phyloP scores from a whole-genome alignment of 805 yeast genomes.

The Lachancea waltii region DNA sequence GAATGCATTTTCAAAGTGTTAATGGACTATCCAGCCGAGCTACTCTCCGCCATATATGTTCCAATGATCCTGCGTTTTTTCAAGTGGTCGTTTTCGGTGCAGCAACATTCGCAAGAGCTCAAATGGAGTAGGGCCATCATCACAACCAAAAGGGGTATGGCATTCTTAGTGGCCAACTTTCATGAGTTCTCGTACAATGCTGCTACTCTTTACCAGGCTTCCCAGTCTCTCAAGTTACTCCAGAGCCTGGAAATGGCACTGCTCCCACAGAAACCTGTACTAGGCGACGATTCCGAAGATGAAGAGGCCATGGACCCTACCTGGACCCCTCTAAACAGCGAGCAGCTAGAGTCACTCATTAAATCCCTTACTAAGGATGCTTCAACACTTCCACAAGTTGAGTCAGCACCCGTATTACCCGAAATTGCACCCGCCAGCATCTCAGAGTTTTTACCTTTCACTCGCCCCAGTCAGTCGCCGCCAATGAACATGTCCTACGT shows the following conservation, averaged over 20 bases:
- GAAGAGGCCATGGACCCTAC: conserved; percentile 3
- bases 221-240: conserved; percentile 6
- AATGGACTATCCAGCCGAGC: conserved; percentile 6
- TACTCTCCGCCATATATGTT: conserved; percentile 8
- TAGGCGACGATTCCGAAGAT: conserved; percentile 4
- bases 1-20: conserved; percentile 7
- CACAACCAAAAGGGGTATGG: conserved; percentile 7
- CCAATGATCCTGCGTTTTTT: conserved; percentile 11
- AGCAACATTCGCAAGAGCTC: conserved; percentile 1
- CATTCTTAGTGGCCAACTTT: conserved; percentile 6
- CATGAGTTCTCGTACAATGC: conserved; percentile 6
- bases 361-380: not conserved
- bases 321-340: conserved; percentile 7
- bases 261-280: conserved; percentile 9
- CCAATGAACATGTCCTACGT: not conserved
- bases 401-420: not conserved
- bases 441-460: conserved; percentile 1
- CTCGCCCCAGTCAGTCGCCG: conserved; percentile 1
- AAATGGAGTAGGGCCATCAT: conserved; percentile 4
- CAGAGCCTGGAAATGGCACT: conserved; percentile 7
- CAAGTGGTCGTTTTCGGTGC: conserved; percentile 7
- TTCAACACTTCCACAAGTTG: not conserved
- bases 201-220: conserved; percentile 7
- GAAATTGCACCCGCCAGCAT: not conserved
- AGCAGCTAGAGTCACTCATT: conserved; percentile 2